Evolutionary conservation across 2,329 filamentous ascomycete genomes (phyloP).

Genomic region (Amauroascus niger): DNA sequence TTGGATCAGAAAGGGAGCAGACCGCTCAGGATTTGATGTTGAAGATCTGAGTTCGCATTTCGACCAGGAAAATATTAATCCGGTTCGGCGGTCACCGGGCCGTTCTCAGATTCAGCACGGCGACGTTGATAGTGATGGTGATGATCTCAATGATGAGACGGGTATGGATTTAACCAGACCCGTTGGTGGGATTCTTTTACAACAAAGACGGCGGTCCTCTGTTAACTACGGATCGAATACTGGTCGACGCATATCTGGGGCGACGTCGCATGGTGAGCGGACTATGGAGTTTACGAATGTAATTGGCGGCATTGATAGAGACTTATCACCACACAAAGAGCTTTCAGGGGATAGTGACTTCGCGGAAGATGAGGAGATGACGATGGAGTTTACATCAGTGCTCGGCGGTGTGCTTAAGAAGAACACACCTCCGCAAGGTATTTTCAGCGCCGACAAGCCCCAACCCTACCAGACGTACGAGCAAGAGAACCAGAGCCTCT

Average conservation of each 20-base stretch:
- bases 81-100: slow-evolving; percentile 20
- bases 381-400: slow-evolving; percentile 42
- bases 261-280: slow-evolving; percentile 40
- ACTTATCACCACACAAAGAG: slow-evolving; percentile 21
- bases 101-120: not conserved
- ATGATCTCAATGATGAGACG: slow-evolving; percentile 54
- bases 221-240: slow-evolving; percentile 22
- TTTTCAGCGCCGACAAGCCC: slow-evolving; percentile 15
- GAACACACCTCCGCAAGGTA: slow-evolving; percentile 6
- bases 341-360: slow-evolving; percentile 24
- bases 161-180: slow-evolving; percentile 90
- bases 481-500: slow-evolving; percentile 4
- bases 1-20: slow-evolving; percentile 37
- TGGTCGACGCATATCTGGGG: slow-evolving; percentile 36
- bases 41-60: slow-evolving; percentile 35
- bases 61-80: slow-evolving; percentile 40
- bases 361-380: slow-evolving; percentile 39
- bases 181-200: slow-evolving; percentile 65
- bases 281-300: slow-evolving; percentile 41
- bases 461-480: not conserved
- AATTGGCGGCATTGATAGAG: slow-evolving; percentile 32
- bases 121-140: slow-evolving; percentile 21
- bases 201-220: slow-evolving; percentile 19
- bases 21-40: slow-evolving; percentile 35
- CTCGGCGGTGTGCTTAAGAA: slow-evolving; percentile 33